phyloP scores from a whole-genome alignment of 345 rosid species.

The Eucalyptus polybractea region DNA sequence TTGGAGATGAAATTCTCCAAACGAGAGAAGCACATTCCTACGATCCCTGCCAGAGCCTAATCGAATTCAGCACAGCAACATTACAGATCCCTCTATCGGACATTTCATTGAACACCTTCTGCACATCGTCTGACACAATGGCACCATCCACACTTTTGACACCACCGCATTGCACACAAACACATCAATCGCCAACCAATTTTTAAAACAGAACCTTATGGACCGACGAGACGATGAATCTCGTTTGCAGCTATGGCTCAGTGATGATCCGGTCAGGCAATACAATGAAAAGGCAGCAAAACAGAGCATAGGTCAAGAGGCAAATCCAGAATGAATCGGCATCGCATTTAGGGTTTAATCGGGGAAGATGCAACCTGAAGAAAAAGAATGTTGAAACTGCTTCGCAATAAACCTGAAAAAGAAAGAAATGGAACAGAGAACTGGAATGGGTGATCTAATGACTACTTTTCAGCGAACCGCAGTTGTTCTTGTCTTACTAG shows the following conservation, averaged over 20 bases:
- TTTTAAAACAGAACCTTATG: slow-evolving; percentile 1
- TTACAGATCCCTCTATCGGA: no score
- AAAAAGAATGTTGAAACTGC: no score
- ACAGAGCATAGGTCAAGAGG: slow-evolving; percentile 1
- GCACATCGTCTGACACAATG: not conserved
- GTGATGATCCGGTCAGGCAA: not conserved
- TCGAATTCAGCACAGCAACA: no score
- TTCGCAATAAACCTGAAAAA: no score
- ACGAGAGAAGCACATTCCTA: no score
- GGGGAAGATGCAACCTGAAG: not conserved
- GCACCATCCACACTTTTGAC: slow-evolving; percentile 43
- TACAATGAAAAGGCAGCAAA: not conserved
- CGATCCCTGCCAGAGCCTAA: no score
- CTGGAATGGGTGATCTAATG: not conserved
- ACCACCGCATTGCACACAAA: slow-evolving; percentile 54
- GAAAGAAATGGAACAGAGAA: no score
- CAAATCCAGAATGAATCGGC: not conserved
- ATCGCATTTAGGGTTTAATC: not conserved
- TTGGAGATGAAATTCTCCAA: no score
- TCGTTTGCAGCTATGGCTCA: not conserved
- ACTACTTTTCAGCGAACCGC: not conserved
- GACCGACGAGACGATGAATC: not conserved
- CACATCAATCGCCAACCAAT: slow-evolving; percentile 3
- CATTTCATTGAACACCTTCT: no score
- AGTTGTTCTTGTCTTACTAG: not conserved